Conservation (phyloP, 2,329 filamentous ascomycete genomes). For the Chalaropsis ovoidea region DNA sequence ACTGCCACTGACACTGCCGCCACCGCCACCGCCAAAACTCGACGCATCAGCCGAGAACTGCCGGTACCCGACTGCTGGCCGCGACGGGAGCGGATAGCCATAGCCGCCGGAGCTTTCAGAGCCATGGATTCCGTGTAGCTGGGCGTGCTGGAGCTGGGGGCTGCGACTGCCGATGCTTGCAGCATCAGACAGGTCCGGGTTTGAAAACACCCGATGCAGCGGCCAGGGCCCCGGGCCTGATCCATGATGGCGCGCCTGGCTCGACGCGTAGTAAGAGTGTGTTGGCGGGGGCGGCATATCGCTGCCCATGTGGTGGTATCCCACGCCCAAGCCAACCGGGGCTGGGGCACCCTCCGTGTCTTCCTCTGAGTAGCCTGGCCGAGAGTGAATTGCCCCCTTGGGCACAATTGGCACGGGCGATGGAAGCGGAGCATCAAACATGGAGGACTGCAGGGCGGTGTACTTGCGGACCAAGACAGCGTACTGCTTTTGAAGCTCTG, state of each 20-base stretch:
- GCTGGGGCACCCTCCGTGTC: conserved; percentile 26
- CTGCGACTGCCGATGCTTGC: conserved; percentile 28
- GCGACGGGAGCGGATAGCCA: not conserved
- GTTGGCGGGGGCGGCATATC: conserved; percentile 2
- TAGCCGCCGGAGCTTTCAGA: not conserved
- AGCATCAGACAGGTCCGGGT: conserved; percentile 37
- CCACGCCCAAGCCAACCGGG: conserved; percentile 25
- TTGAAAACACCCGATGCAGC: conserved; percentile 38
- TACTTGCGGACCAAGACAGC: conserved; percentile 43
- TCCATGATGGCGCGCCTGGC: conserved; percentile 27
- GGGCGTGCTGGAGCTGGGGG: not conserved
- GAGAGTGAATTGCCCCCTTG: not conserved
- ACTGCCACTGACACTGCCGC: not conserved
- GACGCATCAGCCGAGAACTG: conserved; percentile 6
- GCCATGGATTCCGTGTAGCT: not conserved
- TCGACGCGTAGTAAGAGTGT: conserved; percentile 9
- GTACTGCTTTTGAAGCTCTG: conserved; percentile 45
- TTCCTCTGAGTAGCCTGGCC: conserved; percentile 20
- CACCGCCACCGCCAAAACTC: not conserved
- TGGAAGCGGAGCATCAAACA: conserved; percentile 32
- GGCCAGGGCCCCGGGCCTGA: conserved; percentile 31
- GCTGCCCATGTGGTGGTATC: not conserved
- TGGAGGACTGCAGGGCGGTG: conserved; percentile 41
- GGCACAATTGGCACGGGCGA: conserved; percentile 15
- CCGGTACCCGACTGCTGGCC: conserved; percentile 20